These are phyloP conservation scores for Trichoderma guizhouense DNA, from an alignment of 2,329 filamentous ascomycete genomes.

Conservation along the genomic window DNA sequence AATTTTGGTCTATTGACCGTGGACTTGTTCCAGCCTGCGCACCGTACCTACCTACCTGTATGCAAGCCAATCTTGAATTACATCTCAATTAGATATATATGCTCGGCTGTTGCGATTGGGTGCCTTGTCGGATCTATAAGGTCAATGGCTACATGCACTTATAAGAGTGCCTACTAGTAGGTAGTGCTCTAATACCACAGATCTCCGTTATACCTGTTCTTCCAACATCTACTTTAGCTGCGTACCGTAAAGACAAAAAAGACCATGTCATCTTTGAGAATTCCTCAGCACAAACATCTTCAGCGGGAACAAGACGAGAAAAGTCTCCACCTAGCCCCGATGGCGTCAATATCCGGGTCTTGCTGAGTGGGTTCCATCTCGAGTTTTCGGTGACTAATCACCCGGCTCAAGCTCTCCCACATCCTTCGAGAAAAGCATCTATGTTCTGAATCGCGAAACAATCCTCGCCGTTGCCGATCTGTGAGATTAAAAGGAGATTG, in stretches of 20 bases:
- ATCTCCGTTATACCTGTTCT: neutral
- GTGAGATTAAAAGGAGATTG: slow-evolving; percentile 15
- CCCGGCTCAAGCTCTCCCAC: neutral
- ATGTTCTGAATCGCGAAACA: neutral
- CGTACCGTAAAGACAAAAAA: neutral
- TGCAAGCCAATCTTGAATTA: neutral
- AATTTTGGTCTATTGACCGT: neutral
- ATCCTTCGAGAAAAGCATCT: neutral
- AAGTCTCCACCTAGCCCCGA: slow-evolving; percentile 8
- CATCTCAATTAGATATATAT: neutral
- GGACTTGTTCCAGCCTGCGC: neutral
- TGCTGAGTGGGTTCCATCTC: slow-evolving; percentile 11
- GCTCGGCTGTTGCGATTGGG: neutral
- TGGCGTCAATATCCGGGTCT: slow-evolving; percentile 16
- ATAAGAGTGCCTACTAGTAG: no score
- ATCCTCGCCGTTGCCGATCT: slow-evolving; percentile 4
- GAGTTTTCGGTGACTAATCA: slow-evolving; percentile 19
- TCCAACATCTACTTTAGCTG: neutral
- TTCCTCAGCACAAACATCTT: neutral
- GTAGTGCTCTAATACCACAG: neutral
- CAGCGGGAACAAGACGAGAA: neutral
- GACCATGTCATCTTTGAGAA: neutral
- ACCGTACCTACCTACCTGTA: no score
- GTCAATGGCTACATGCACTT: no score
- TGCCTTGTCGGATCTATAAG: neutral